These are phyloP conservation scores for Neurospora sp. DNA, from an alignment of 495 filamentous ascomycete species.

Conservation along the genomic window DNA sequence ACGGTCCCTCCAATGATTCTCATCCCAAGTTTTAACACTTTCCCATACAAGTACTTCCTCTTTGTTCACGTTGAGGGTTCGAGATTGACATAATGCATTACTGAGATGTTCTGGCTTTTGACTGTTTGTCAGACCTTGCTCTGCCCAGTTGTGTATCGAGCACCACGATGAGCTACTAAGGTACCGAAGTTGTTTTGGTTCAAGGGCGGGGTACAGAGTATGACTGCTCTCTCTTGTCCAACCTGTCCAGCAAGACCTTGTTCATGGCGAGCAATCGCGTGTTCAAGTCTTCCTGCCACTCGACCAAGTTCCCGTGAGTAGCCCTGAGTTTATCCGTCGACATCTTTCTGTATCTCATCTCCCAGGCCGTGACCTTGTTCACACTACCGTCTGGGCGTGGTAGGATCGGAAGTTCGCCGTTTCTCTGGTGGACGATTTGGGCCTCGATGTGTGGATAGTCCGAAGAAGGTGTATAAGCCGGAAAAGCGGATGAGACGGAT, in stretches of 20 bases:
- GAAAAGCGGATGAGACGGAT: not conserved
- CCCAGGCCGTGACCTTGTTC: constrained; percentile 7
- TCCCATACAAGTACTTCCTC: not conserved
- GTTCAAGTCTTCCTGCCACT: constrained; percentile 13
- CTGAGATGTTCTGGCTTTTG: too few species aligned
- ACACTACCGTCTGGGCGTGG: not conserved
- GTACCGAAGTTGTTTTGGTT: not conserved
- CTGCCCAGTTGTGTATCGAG: not conserved
- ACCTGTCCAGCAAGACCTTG: constrained; percentile 3
- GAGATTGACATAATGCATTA: not conserved
- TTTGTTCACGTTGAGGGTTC: not conserved
- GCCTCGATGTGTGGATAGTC: not conserved
- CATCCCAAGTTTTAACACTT: not conserved
- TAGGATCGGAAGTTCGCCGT: not conserved
- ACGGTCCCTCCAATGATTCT: not conserved
- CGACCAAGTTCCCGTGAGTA: constrained; percentile 4
- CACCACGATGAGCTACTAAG: not conserved
- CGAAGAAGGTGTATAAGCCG: not conserved
- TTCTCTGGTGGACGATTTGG: not conserved
- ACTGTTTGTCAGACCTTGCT: not conserved
- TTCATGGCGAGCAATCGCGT: constrained; percentile 14
- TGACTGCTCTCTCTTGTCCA: not conserved
- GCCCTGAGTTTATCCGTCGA: not conserved
- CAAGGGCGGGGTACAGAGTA: not conserved
- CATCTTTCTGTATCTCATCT: constrained; percentile 10